Conservation (phyloP, 2,329 filamentous ascomycete genomes). For the Fonsecaea pedrosoi region DNA sequence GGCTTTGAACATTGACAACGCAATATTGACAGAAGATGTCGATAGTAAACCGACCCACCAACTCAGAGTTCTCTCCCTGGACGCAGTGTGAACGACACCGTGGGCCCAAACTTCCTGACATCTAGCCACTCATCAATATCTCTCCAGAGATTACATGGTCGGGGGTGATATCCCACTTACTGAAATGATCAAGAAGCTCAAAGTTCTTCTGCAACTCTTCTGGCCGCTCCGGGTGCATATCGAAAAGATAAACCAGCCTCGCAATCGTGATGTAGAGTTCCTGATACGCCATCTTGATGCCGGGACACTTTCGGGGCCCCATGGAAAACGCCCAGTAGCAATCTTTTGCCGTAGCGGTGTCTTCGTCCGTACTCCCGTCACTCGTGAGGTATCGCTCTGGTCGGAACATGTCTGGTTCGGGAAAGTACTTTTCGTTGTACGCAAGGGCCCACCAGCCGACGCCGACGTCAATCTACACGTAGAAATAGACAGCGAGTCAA, state of each 20-base stretch:
- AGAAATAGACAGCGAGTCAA: background rate
- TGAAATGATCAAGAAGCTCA: background rate
- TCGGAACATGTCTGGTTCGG: background rate
- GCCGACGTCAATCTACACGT: background rate
- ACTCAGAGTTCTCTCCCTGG: background rate
- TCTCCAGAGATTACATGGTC: background rate
- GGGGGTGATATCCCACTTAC: background rate
- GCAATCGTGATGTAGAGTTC: background rate
- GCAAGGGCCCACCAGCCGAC: background rate
- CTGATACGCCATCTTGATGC: conserved; percentile 8
- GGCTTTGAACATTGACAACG: too few species aligned
- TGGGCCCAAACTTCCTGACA: background rate
- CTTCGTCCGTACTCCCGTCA: background rate
- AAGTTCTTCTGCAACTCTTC: background rate
- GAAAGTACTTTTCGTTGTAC: background rate
- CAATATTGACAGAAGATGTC: too few species aligned
- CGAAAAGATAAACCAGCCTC: background rate
- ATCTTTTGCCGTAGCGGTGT: background rate
- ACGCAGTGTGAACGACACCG: background rate
- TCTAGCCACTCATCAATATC: background rate
- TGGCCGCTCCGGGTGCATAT: background rate
- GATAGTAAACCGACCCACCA: too few species aligned
- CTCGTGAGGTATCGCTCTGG: conserved; percentile 2
- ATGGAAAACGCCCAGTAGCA: conserved; percentile 5
- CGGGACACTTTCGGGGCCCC: background rate